Base-by-base conservation (phyloP, 768 basidiomycete genomes). In the Lactarius akahatsu region DNA sequence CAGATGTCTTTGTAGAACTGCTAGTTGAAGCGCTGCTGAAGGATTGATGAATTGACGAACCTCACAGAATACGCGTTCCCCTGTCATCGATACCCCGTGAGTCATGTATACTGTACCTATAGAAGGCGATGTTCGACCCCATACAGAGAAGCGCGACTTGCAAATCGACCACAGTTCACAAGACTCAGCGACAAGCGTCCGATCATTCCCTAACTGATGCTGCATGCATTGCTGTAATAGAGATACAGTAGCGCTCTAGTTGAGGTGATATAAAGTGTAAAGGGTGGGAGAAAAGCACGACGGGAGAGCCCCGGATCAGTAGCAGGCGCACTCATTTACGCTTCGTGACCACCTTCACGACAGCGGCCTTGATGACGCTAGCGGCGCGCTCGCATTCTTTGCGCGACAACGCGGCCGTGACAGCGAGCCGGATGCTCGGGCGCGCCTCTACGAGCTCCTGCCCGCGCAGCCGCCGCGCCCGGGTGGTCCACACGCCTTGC, bases 341-440 rank as follows among this genome's bases (percentile, higher is more conserved):
- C 79, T 77, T 88, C 32, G 83, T 80, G 59, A 94, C 76, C 4
- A 92, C 86, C 36, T n/a, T 94, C 47, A 83, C 80, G 54, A 94
- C 78, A 45, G 88, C 89, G 32, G 81, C 80, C 78, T 89, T 92
- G 64, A 99, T 76, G 23, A 90, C 83, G 28, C 78, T 78, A 7
- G 88, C 86, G 3, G 95, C 91, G 80, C 94, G 96, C 81, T 97
- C 95, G 62, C 88, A 85, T 72, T 98, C 97, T 78, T 96, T 96
- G 83, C 82, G 90, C 30, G 88, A 87, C 70, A 98, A 75, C 16
- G 86, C 94, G 16, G 87, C 84, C 5, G 85, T 89, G 68, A 96
- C 78, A 28, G 90, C 89, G n/a, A 98, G 78, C 67, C 92, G 85
- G 66, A 98, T 86, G 71, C 90, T 92, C 43, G 97, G 94, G 56